Conservation (phyloP, 441 rosid species). For the Croton setiger region DNA sequence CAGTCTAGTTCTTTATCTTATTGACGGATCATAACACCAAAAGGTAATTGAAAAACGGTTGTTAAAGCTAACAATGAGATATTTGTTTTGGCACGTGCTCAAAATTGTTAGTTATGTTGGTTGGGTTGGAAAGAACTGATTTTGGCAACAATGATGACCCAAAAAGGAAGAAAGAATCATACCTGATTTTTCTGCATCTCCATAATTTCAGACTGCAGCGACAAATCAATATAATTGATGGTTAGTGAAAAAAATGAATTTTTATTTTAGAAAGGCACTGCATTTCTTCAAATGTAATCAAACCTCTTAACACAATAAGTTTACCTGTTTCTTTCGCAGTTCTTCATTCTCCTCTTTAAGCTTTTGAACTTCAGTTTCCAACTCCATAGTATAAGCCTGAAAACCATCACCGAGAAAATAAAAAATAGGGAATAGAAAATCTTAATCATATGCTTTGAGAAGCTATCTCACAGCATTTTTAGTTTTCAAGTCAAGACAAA, state of each 20-base stretch:
- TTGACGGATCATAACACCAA: not conserved
- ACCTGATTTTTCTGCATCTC: conserved; percentile 93
- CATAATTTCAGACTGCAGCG: conserved; percentile 60
- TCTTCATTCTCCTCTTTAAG: conserved; percentile 68
- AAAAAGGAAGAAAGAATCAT: conserved; percentile 8
- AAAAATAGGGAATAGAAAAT: conserved; percentile 2
- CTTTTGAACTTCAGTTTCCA: conserved; percentile 85
- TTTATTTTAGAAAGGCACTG: not conserved
- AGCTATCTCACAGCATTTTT: conserved; percentile 12
- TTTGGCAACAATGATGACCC: not conserved
- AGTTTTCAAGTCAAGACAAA: conserved; percentile 11
- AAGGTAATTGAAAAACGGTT: not conserved
- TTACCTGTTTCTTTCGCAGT: conserved; percentile 70
- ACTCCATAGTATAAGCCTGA: conserved; percentile 84
- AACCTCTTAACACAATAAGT: conserved; percentile 2
- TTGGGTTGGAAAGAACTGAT: not conserved
- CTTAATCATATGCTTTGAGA: not conserved
- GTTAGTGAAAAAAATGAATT: conserved; percentile 3
- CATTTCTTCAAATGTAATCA: not conserved
- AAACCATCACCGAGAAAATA: conserved; percentile 17
- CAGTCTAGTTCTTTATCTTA: too few relatives aligned
- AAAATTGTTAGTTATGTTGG: not conserved
- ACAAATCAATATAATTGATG: conserved; percentile 16
- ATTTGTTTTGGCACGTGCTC: not conserved
- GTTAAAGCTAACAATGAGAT: not conserved